phyloP scores from a whole-genome alignment of 2,329 filamentous ascomycete species.

The Monilinia vaccinii-corymbosi region DNA sequence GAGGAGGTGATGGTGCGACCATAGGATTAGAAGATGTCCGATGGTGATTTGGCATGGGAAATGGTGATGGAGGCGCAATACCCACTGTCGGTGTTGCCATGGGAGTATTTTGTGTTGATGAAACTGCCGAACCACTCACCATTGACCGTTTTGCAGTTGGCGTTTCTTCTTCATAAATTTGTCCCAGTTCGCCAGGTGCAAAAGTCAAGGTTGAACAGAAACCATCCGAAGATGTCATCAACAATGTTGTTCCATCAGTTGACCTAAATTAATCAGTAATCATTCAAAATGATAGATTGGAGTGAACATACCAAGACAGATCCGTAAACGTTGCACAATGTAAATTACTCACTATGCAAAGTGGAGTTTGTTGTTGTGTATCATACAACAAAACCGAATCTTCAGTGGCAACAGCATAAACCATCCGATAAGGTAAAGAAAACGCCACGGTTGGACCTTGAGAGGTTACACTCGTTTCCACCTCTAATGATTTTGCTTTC shows the following conservation, averaged over 20 bases:
- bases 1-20: constrained; percentile 49
- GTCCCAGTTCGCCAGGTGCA: constrained; percentile 71
- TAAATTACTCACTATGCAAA: constrained; percentile 92
- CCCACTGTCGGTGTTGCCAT: constrained; percentile 58
- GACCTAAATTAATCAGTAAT: constrained; percentile 43
- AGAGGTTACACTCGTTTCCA: constrained; percentile 40
- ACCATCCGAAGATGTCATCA: constrained; percentile 96
- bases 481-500: constrained; percentile 29
- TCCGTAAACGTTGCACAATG: constrained; percentile 98
- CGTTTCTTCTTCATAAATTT: constrained; percentile 64
- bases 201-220: constrained; percentile 94
- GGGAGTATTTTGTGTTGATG: constrained; percentile 57
- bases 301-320: constrained; percentile 68
- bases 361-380: constrained; percentile 88
- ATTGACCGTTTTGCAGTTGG: constrained; percentile 38
- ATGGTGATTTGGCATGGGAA: constrained; percentile 38
- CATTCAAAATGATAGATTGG: background rate
- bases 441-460: constrained; percentile 65
- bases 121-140: constrained; percentile 31
- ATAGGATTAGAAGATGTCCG: constrained; percentile 46
- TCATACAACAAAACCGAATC: constrained; percentile 93
- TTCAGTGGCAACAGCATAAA: constrained; percentile 95
- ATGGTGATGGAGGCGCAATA: constrained; percentile 54
- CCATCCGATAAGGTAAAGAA: constrained; percentile 79
- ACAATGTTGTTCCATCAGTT: constrained; percentile 64